Conservation (phyloP, 208 protist species). For the Willaertia magna region DNA sequence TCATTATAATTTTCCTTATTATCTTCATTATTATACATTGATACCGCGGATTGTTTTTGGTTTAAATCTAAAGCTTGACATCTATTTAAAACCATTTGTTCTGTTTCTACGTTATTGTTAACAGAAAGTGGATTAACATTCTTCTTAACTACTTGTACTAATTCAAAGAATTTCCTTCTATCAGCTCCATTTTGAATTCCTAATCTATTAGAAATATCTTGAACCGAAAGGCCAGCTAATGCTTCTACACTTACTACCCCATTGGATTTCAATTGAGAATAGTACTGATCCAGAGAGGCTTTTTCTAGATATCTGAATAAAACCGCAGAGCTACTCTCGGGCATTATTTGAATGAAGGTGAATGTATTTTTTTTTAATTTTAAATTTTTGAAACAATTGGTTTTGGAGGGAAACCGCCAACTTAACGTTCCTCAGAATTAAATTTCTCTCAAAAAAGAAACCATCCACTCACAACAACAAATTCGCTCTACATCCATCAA, state of each 20-base stretch:
- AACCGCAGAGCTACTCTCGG: background rate
- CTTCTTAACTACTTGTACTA: background rate
- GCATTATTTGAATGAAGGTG: too few relatives aligned
- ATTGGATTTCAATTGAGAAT: background rate
- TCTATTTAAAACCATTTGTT: background rate
- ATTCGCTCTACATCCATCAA: too few relatives aligned
- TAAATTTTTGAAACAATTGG: too few relatives aligned
- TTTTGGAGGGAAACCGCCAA: too few relatives aligned
- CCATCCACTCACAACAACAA: too few relatives aligned
- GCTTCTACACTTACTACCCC: background rate
- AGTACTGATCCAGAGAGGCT: background rate
- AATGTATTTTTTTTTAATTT: too few relatives aligned
- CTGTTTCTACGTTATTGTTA: background rate
- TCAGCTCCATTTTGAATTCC: background rate
- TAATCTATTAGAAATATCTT: background rate
- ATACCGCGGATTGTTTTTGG: background rate
- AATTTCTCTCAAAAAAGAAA: too few relatives aligned
- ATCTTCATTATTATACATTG: background rate
- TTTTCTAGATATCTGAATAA: background rate
- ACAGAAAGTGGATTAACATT: too few relatives aligned
- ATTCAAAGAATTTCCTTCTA: constrained; percentile 8
- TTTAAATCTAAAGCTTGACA: background rate
- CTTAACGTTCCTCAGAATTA: too few relatives aligned
- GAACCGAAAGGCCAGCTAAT: background rate
- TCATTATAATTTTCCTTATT: background rate